These are phyloP conservation scores for Taiozyma sp. DNA, from an alignment of 1,139 yeast species.

Conservation along the genomic window DNA sequence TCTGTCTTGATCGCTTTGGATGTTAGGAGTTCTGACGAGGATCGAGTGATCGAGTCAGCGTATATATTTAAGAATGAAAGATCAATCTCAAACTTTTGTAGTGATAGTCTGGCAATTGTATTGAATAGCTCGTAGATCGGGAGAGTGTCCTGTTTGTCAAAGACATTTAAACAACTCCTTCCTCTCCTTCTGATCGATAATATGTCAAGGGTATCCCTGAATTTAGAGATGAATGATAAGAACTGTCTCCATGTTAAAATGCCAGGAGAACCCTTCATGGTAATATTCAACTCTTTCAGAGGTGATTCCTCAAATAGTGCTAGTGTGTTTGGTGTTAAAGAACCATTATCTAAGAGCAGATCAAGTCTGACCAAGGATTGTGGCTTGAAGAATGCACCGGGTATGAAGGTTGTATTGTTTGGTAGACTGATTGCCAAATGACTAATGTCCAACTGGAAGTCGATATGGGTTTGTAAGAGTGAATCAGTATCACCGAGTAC, in stretches of 20 bases:
- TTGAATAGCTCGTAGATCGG: not conserved
- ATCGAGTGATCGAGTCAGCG: not conserved
- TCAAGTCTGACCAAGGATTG: constrained; percentile 12
- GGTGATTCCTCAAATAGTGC: not conserved
- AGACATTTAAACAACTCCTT: not conserved
- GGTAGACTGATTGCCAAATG: not conserved
- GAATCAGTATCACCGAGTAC: constrained; percentile 8
- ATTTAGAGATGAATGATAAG: constrained; percentile 4
- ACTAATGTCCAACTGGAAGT: not conserved
- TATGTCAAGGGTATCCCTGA: constrained; percentile 1
- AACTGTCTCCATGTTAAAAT: not conserved
- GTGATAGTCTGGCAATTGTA: not conserved
- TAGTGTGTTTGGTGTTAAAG: not conserved
- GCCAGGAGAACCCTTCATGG: constrained; percentile 3
- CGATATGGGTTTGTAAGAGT: not conserved
- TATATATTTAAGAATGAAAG: not conserved
- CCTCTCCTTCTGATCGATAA: constrained; percentile 1
- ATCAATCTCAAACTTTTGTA: not conserved
- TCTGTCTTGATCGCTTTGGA: not conserved
- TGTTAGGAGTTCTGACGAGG: not conserved
- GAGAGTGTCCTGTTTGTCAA: not conserved
- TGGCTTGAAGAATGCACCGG: not conserved
- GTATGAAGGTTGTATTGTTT: constrained; percentile 1
- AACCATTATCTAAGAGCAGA: constrained; percentile 9
- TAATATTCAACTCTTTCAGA: constrained; percentile 11